Base-by-base conservation (phyloP, 306 rosid species). In the Vigna hirtella region DNA sequence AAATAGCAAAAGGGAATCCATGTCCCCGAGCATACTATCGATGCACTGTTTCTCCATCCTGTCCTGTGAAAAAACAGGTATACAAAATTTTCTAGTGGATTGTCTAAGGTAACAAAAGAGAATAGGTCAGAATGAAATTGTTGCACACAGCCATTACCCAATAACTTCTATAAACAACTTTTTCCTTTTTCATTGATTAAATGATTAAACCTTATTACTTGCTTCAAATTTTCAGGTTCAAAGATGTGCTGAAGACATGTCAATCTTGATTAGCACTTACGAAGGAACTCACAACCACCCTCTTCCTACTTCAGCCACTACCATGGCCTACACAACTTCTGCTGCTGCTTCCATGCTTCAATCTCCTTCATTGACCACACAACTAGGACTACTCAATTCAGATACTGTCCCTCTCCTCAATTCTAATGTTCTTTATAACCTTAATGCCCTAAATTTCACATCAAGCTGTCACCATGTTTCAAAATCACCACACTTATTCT, bases 1-100 rank as follows among this genome's bases (percentile, higher is more conserved):
- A 93, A 78, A 90, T 79, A 59, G 90, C 98, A 3, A 93, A 93
- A 80, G 96, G 98, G 79, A 93, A 89, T 79, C 98, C 96, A 8
- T 93, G 94, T 56, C 98, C 96, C 22, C 50, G 98, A 53, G 89
- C 94, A 6, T 93, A 93, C 57, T 93, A 89, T 49, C 88, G 98
- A 66, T 93, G 98, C 85, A 90, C 91, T 0, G 82, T 87, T 14
- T 84, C 91, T 47, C 83, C 88, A 34, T 68, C 91, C 20, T 93
- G 98, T 76, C 96, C 94, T 0, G 96, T 93, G 14, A 83, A 84
- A 85, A 93, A 93, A 85, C 96, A 90, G 88, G 97, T 88, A 80
- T 26, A 80, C n/a, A 18, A 9, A 28, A 7, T 45, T 74, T 55
- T 57, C 14, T 4, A 20, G 22, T 20, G 22, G 22, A 20, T 20